Conservation (phyloP, 2,329 filamentous ascomycete species). For the Aspergillus niger region DNA sequence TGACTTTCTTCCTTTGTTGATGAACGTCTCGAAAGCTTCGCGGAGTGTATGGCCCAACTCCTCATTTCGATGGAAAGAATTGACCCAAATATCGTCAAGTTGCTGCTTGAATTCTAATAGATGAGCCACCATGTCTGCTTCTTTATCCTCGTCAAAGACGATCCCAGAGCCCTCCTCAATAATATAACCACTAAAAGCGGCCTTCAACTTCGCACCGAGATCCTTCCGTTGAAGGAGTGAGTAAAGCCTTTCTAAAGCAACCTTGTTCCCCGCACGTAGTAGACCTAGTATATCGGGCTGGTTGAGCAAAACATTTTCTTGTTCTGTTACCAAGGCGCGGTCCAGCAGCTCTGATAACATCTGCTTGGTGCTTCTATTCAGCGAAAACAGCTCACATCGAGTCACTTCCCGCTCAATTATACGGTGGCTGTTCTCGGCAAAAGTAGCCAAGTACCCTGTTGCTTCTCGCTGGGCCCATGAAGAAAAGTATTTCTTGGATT, state of each 20-base stretch:
- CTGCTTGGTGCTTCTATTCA: constrained; percentile 81
- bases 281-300: constrained; percentile 69
- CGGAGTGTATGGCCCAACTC: constrained; percentile 75
- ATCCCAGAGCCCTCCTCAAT: constrained; percentile 72
- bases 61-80: constrained; percentile 77
- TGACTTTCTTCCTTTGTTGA: constrained; percentile 80
- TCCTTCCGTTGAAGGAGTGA: constrained; percentile 70
- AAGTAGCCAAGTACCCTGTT: constrained; percentile 67
- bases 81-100: constrained; percentile 73
- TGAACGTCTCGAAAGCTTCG: constrained; percentile 84
- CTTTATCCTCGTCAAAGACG: constrained; percentile 75
- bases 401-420: constrained; percentile 72
- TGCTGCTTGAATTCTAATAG: constrained; percentile 78
- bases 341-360: constrained; percentile 75
- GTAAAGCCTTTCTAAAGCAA: constrained; percentile 75
- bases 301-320: constrained; percentile 67
- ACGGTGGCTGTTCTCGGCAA: constrained; percentile 69
- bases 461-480: constrained; percentile 70
- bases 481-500: constrained; percentile 68
- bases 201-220: constrained; percentile 69
- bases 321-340: constrained; percentile 67
- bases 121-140: constrained; percentile 82
- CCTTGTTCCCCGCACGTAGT: constrained; percentile 68
- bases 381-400: constrained; percentile 76
- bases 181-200: constrained; percentile 79